Base-by-base conservation (phyloP, 1,284 basidiomycete species). In the Takashimella tepidaria region DNA sequence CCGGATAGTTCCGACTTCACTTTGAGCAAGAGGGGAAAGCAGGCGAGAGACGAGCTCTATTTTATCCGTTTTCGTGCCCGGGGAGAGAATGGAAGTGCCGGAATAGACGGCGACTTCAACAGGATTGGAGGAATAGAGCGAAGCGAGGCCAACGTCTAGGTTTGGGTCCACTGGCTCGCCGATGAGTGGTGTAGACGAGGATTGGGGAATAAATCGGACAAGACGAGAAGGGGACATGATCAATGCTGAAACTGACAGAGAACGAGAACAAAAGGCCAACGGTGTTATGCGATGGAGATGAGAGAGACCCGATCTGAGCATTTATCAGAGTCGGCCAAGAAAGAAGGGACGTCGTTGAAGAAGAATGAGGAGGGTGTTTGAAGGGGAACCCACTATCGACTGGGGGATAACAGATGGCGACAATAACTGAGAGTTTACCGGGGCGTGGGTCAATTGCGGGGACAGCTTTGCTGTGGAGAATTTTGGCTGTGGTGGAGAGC, bases 131-230 rank as follows among this genome's bases (percentile, higher is more conserved):
- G 56, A 47, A 51, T 66, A 70, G 31, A 37, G 31, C 0, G 64
- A 55, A 6, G 76, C 75, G 4, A 69, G 55, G 24, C 77, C 77
- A 40, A 79, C 70, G 53, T 79, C 77, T 19, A 74, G 56, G 0
- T 49, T 12, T 0, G 58, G 25, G 53, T 77, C 70, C 43, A 69
- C 61, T 0, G 74, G 74, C 55, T 74, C 68, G 50, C 75, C 74
- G 50, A 74, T 65, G 13, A 63, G 53, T 3, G 55, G 58, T 20
- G 53, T 31, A 20, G 50, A 37, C 4, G 56, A 49, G 10, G 44
- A 45, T 5, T 41, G 46, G 23, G 66, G 61, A 1, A 59, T 45
- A 59, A 75, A 76, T 40, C 74, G 71, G 23, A 75, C 59, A 23
- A 76, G 68, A 11, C 72, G 66, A 23, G 58, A 66, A 41, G 56